A percentile compares a stretch with the other conserved stretches of the same genome.
Conservation (phyloP, 495 filamentous ascomycete species). For the Neurospora intermedia region DNA sequence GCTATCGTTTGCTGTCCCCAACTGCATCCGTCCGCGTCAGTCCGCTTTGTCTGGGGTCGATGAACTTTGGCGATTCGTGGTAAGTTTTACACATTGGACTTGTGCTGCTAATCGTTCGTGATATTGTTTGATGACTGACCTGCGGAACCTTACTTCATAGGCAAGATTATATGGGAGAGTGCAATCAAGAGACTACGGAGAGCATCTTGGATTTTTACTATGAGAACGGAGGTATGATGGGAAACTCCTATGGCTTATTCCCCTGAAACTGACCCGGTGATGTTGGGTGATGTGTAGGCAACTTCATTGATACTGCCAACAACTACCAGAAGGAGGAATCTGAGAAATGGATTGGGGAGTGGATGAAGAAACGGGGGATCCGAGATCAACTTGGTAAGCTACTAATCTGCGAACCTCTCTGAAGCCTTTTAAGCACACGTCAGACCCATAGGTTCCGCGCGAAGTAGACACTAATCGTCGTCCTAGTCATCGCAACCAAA, state of each 20-base stretch:
- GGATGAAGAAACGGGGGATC: slow-evolving; percentile 44
- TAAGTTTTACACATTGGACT: slow-evolving; percentile 4
- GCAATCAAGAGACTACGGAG: slow-evolving; percentile 50
- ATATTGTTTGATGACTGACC: background rate
- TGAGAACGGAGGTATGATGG: slow-evolving; percentile 29
- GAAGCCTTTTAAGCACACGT: background rate
- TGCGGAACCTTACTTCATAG: background rate
- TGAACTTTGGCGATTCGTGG: slow-evolving; percentile 53
- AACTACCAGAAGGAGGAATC: slow-evolving; percentile 59
- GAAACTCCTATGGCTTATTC: background rate
- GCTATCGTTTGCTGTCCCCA: slow-evolving; percentile 50
- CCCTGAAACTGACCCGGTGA: background rate
- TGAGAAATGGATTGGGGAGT: slow-evolving; percentile 67
- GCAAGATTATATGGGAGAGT: slow-evolving; percentile 43
- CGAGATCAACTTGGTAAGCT: slow-evolving; percentile 30
- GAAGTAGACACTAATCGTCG: background rate
- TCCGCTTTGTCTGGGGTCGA: slow-evolving; percentile 50
- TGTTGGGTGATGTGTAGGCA: slow-evolving; percentile 31
- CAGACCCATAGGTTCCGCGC: background rate
- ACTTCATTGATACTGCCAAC: slow-evolving; percentile 70
- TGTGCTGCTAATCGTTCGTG: background rate
- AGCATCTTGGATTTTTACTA: slow-evolving; percentile 59
- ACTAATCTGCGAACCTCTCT: background rate
- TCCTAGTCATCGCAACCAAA: slow-evolving; percentile 58
- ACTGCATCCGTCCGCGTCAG: slow-evolving; percentile 46